Evolutionary conservation across 176 grass and related monocot genomes (phyloP), one percentile per base, ranked within the genome.

Genomic region (Saccharum officinarum): DNA sequence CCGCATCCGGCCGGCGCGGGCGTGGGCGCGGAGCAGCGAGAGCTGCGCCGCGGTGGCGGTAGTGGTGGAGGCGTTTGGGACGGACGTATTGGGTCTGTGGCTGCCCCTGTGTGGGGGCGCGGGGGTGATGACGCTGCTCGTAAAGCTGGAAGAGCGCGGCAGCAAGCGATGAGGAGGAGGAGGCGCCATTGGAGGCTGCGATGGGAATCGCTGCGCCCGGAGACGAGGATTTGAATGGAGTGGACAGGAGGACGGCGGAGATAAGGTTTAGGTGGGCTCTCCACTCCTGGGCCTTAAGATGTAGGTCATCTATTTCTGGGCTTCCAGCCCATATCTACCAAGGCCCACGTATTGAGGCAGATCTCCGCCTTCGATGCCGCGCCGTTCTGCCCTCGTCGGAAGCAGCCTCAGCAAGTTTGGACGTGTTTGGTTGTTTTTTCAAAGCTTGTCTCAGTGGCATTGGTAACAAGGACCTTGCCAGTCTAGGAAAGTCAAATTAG

Each of bases 1-100:
- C 30, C 72, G 63, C 92, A 94, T 94, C 22, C 71, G 80, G 7
- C 87, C 89, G 71, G 83, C 71, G 80, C 87, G 80, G 30, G 76
- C 77, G 66, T 84, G 81, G 23, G 74, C 17, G 8, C 74, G 73
- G 57, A 94, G 83, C 15, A 87, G 67, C 71, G 86, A 78, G 22
- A 89, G 74, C 88, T 90, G 73, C 73, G 33, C 54, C 25, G 50
- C 44, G 6, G 77, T 60, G 37, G 79, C 1, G 2, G 59, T 0
- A 22, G 36, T 14, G 66, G 64, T 1, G 54, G 12, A n/a, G 22
- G 67, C 57, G 73, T 80, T 28, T 15, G 46, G 69, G 22, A 17
- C 23, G 16, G 17, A 22, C 10, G 36, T 46, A 6, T 1, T 23
- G 16, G 37, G 4, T 23, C 23, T 60, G 67, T 42, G 23, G 38